phyloP scores from a whole-genome alignment of 345 rosid species.

The thale cress (Arabidopsis thaliana) region DNA sequence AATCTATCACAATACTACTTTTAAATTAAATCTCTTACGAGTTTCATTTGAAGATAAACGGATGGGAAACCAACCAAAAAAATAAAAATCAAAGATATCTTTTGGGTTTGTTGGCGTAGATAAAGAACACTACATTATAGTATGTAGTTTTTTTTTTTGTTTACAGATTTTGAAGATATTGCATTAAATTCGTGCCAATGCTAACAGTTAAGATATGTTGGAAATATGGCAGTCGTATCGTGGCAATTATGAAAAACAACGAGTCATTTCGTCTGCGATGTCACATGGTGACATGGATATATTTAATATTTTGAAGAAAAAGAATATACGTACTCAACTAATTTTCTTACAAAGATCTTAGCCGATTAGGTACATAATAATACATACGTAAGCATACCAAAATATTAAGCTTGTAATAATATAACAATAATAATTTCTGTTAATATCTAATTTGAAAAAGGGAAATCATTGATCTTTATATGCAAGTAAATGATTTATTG shows the following conservation, averaged over 20 bases:
- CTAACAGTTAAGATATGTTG: conserved; percentile 21
- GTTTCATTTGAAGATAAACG: background rate
- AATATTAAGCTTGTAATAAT: background rate
- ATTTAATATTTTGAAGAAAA: conserved; percentile 9
- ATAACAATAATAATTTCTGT: background rate
- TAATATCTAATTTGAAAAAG: background rate
- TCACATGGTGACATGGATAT: conserved; percentile 18
- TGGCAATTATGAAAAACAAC: conserved; percentile 23
- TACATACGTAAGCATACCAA: background rate
- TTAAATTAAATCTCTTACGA: background rate
- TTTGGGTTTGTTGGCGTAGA: too few species aligned
- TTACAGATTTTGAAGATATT: background rate
- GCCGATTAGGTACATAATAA: conserved; percentile 9
- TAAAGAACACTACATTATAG: too few species aligned
- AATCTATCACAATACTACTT: background rate
- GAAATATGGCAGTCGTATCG: conserved; percentile 19
- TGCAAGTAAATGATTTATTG: background rate
- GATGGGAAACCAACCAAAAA: background rate
- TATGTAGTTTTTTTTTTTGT: too few species aligned
- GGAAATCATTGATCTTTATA: background rate
- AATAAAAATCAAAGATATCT: too few species aligned
- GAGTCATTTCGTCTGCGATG: conserved; percentile 29
- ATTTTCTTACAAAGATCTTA: background rate
- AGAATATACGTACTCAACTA: background rate
- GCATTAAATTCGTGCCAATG: conserved; percentile 3